Percentiles rank a stretch among this genome's conserved stretches.
These are phyloP conservation scores for Ganoderma resinaceum DNA, from an alignment of 1,284 basidiomycete genomes.

Conservation along the genomic window DNA sequence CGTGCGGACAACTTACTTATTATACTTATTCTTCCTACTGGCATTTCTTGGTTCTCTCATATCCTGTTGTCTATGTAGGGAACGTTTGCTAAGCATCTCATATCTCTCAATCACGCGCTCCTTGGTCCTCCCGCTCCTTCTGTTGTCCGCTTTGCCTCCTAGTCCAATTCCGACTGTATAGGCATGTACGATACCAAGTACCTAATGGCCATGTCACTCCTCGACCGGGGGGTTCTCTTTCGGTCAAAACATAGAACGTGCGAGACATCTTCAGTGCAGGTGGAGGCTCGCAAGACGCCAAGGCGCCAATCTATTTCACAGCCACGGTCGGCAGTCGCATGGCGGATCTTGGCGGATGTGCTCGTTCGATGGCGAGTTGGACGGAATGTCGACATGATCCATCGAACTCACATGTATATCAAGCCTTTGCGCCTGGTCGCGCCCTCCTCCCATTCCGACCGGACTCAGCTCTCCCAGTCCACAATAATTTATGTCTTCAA, in stretches of 20 bases:
- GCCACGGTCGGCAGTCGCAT: not conserved
- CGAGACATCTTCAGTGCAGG: not conserved
- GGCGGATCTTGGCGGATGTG: too few relatives aligned
- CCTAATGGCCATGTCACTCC: not conserved
- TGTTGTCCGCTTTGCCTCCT: not conserved
- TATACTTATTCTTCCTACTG: not conserved
- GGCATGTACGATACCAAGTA: not conserved
- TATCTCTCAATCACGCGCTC: not conserved
- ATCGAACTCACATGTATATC: not conserved
- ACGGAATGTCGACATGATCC: not conserved
- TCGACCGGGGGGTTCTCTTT: not conserved
- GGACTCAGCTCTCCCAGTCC: too few relatives aligned
- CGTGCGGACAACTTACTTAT: not conserved
- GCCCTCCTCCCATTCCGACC: too few relatives aligned
- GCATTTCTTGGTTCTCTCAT: not conserved
- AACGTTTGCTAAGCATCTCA: not conserved
- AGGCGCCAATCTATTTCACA: not conserved
- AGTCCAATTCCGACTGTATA: not conserved
- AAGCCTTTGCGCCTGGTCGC: not conserved
- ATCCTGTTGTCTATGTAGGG: not conserved
- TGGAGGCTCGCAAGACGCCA: too few relatives aligned
- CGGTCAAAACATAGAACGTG: not conserved
- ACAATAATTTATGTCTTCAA: not conserved
- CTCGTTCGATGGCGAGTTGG: too few relatives aligned
- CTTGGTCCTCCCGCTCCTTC: not conserved